Conservation (phyloP, 371 early-diverging fungal genomes). For the Agmasoma carcini region DNA sequence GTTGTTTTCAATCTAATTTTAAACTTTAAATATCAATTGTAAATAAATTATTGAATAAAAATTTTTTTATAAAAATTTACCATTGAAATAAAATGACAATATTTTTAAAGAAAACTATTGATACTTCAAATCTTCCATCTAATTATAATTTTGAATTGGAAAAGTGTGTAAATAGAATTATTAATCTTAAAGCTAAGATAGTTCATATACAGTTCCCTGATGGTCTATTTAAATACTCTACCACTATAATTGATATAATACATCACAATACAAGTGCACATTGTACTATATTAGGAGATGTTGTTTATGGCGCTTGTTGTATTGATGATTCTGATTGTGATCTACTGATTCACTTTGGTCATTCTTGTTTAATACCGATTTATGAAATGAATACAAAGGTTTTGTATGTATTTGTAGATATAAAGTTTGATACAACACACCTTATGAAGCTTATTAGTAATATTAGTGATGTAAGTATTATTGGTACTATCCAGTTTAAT, state of each 20-base stretch:
- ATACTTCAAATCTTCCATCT: slow-evolving; percentile 60
- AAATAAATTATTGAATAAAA: too few relatives aligned
- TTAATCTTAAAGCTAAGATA: slow-evolving; percentile 60
- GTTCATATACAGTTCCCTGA: slow-evolving; percentile 98
- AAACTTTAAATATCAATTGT: too few relatives aligned
- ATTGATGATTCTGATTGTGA: slow-evolving; percentile 92
- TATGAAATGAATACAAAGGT: slow-evolving; percentile 77
- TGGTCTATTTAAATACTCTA: slow-evolving; percentile 82
- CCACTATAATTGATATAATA: slow-evolving; percentile 73
- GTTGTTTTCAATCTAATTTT: too few relatives aligned
- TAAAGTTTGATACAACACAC: slow-evolving; percentile 78
- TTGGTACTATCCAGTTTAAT: slow-evolving; percentile 90
- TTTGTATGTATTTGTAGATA: slow-evolving; percentile 96
- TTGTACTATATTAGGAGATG: slow-evolving; percentile 89
- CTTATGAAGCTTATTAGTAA: slow-evolving; percentile 78
- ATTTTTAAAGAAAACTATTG: too few relatives aligned
- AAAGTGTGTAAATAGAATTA: slow-evolving; percentile 80
- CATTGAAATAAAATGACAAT: too few relatives aligned
- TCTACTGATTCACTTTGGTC: slow-evolving; percentile 93
- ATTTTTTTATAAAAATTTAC: too few relatives aligned
- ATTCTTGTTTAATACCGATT: slow-evolving; percentile 90
- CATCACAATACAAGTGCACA: slow-evolving; percentile 58
- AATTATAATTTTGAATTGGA: slow-evolving; percentile 98
- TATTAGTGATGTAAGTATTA: slow-evolving; percentile 63
- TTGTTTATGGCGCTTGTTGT: slow-evolving; percentile 98